These are phyloP conservation scores for Kernera saxatilis DNA, from an alignment of 345 rosid species.

Conservation along the genomic window DNA sequence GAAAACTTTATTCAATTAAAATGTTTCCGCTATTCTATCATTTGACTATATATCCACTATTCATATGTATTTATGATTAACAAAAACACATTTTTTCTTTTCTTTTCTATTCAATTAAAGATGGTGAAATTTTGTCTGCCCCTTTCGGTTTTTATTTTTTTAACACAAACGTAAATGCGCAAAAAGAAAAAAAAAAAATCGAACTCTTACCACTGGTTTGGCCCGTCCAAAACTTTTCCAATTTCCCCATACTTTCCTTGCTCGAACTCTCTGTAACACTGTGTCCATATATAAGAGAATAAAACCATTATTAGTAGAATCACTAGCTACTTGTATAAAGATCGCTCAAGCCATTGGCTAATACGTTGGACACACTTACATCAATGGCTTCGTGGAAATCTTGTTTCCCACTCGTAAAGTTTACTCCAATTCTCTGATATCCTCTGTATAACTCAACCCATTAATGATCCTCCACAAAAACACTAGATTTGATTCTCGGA, in stretches of 20 bases:
- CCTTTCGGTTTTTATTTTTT: background rate
- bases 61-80: too few species aligned
- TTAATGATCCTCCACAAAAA: background rate
- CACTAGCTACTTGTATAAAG: background rate
- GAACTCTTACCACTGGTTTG: slow-evolving; percentile 58
- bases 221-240: slow-evolving; percentile 69
- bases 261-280: slow-evolving; percentile 66
- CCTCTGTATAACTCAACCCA: slow-evolving; percentile 44
- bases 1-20: background rate
- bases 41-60: too few species aligned
- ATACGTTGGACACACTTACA: slow-evolving; percentile 29
- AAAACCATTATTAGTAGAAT: background rate
- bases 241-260: slow-evolving; percentile 58
- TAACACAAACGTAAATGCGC: background rate
- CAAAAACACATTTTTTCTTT: background rate
- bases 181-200: background rate
- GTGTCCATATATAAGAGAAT: slow-evolving; percentile 11
- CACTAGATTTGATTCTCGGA: too few species aligned
- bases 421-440: slow-evolving; percentile 69
- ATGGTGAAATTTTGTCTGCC: background rate
- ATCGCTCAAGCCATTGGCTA: background rate
- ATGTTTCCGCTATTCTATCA: background rate
- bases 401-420: slow-evolving; percentile 63
- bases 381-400: slow-evolving; percentile 83
- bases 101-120: too few species aligned